Percentiles rank a stretch among this genome's conserved stretches.
Evolutionary conservation across 140 eudicot species (phyloP).

Genomic region (Anethum foeniculum): DNA sequence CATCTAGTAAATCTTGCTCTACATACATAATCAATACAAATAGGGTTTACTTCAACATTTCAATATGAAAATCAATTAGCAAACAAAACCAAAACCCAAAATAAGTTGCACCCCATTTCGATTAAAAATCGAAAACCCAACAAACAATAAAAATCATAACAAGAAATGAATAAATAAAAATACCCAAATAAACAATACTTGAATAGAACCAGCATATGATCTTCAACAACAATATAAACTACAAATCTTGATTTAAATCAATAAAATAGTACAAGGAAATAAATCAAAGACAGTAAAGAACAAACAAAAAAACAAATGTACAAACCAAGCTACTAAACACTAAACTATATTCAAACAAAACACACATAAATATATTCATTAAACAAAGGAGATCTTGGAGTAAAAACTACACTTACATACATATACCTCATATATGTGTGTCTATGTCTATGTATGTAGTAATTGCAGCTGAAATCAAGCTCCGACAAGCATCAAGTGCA

Average conservation of each 20-base stretch:
- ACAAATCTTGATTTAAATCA: neutral
- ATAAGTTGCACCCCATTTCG: neutral
- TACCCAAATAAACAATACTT: neutral
- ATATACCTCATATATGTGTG: neutral
- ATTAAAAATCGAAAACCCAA: neutral
- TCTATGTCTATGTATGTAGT: no score
- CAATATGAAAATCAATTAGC: neutral
- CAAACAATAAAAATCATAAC: neutral
- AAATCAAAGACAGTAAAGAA: neutral
- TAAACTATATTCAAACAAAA: neutral
- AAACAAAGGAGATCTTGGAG: neutral
- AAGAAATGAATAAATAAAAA: neutral
- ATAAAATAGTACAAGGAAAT: neutral
- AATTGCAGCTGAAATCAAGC: slow-evolving; percentile 18
- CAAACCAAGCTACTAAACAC: neutral
- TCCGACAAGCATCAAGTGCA: slow-evolving; percentile 13
- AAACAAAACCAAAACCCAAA: neutral
- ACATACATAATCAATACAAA: neutral
- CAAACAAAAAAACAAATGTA: neutral
- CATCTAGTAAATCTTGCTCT: neutral
- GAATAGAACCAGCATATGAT: neutral
- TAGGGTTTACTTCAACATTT: neutral
- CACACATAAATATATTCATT: neutral
- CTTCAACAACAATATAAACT: neutral
- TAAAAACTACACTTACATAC: neutral